Conservation (phyloP, 2,329 filamentous ascomycete genomes). For the Colletotrichum navitas region DNA sequence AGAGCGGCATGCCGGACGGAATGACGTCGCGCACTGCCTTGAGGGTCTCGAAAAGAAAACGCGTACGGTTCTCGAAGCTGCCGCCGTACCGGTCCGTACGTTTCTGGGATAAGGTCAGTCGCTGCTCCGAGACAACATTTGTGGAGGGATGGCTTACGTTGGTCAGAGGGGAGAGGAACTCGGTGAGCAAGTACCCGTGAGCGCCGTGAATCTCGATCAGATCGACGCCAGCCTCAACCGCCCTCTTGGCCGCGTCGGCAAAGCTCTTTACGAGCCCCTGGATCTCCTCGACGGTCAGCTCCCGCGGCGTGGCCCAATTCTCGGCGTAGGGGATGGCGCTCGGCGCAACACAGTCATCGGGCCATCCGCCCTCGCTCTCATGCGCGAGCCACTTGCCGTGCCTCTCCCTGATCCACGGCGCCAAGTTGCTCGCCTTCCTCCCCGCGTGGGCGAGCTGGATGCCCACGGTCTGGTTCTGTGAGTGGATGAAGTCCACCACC, state of each 20-base stretch:
- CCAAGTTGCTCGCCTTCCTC: slow-evolving; percentile 71
- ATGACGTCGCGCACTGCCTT: slow-evolving; percentile 64
- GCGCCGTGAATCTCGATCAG: slow-evolving; percentile 77
- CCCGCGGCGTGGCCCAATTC: slow-evolving; percentile 72
- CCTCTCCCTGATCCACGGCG: slow-evolving; percentile 74
- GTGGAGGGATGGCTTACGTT: slow-evolving; percentile 57
- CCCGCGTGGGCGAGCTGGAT: slow-evolving; percentile 89
- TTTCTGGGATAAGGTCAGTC: slow-evolving; percentile 49
- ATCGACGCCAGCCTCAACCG: slow-evolving; percentile 79
- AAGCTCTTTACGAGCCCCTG: slow-evolving; percentile 72
- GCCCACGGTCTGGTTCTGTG: slow-evolving; percentile 80
- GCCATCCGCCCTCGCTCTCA: slow-evolving; percentile 67
- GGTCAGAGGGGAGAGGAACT: slow-evolving; percentile 72
- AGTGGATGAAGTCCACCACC: slow-evolving; percentile 83
- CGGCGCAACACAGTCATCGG: slow-evolving; percentile 65
- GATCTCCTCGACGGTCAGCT: slow-evolving; percentile 78
- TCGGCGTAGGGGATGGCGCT: slow-evolving; percentile 70
- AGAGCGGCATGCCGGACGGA: slow-evolving; percentile 66
- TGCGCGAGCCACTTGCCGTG: slow-evolving; percentile 62
- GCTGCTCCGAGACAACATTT: not conserved
- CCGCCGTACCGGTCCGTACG: slow-evolving; percentile 76
- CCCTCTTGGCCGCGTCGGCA: slow-evolving; percentile 67
- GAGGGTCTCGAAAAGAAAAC: slow-evolving; percentile 69
- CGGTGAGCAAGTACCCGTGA: slow-evolving; percentile 75
- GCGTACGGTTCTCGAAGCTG: slow-evolving; percentile 73